Conservation (phyloP, 257 asterid species). For the Fraxinus pennsylvanica region DNA sequence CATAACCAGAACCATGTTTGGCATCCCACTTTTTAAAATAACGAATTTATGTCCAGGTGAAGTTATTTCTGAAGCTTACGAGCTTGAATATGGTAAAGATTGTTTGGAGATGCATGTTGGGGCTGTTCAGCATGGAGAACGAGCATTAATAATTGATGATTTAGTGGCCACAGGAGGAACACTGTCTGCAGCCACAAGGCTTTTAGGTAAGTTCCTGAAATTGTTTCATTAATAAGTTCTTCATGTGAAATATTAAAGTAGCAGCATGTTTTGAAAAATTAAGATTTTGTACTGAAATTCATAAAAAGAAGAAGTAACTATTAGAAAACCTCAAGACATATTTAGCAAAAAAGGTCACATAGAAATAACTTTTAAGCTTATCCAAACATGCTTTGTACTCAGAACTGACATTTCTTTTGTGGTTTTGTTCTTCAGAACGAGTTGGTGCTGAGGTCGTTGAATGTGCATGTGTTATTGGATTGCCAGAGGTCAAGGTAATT, state of each 20-base stretch:
- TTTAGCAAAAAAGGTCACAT: background rate
- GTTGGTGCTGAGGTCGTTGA: conserved; percentile 81
- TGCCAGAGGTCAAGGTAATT: conserved; percentile 77
- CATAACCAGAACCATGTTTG: background rate
- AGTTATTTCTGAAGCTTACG: conserved; percentile 71
- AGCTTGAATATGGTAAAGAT: conserved; percentile 83
- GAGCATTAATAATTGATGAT: conserved; percentile 73
- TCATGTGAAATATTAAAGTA: background rate
- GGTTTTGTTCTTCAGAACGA: conserved; percentile 43
- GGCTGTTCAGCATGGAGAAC: conserved; percentile 70
- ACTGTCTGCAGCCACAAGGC: conserved; percentile 76
- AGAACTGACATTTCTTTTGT: background rate
- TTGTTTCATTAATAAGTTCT: background rate
- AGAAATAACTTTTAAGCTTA: background rate
- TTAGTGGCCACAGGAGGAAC: conserved; percentile 95
- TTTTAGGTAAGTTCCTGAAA: conserved; percentile 51
- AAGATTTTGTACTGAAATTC: background rate
- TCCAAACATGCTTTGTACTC: background rate
- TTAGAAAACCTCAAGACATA: background rate
- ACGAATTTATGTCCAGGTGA: conserved; percentile 50
- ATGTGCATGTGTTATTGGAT: conserved; percentile 85
- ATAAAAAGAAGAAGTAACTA: background rate
- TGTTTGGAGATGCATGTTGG: conserved; percentile 80
- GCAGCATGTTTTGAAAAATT: background rate
- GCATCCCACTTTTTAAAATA: background rate